Evolutionary conservation across 768 basidiomycete species (phyloP), one percentile per base, ranked within the genome.

Genomic region (Xerocomus brunneocitrinus): DNA sequence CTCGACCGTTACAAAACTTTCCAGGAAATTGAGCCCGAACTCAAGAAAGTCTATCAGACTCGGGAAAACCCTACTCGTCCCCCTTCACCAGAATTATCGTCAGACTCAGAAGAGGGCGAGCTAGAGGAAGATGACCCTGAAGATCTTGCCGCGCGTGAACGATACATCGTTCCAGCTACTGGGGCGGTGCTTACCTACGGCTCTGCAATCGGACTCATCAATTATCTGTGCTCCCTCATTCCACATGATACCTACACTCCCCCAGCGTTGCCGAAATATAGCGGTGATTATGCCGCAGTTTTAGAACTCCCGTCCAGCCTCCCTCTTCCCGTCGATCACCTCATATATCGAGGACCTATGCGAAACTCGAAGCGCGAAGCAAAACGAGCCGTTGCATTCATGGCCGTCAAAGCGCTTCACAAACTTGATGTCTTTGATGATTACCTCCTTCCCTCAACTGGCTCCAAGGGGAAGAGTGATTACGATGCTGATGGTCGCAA

Each of bases 131-230:
- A 79, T 8, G 73, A 81, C 53, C 76, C 80, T 1, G 72, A 67
- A 14, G 87, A 89, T 66, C 65, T 90, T 10, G 74, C 76, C 1
- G 75, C 77, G 43, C 78, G 88, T n/a, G 87, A 91, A 68, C 80
- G 86, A 50, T 91, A 83, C 67, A 78, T 85, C 28, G 82, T 91
- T 9, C 75, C 80, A 6, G 74, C 79, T 4, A 87, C 89, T 1
- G 87, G 86, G 1, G 92, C 93, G 4, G 76, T 86, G 36, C 78
- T 95, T 43, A 90, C 89, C 1, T 92, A 89, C 63, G 84, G 84
- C 59, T 84, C 83, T 50, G 79, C 89, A 3, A 79, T 92, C 47
- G 76, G 77, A 19, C 72, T 93, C 32, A 76, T 95, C 51, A 79
- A 80, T 61, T 79, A 85, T 50, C 78, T 92, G n/a, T 93, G 91